Evolutionary conservation across 768 basidiomycete species (phyloP), one percentile per base, ranked within the genome.

Genomic region (Boletus patriciae): DNA sequence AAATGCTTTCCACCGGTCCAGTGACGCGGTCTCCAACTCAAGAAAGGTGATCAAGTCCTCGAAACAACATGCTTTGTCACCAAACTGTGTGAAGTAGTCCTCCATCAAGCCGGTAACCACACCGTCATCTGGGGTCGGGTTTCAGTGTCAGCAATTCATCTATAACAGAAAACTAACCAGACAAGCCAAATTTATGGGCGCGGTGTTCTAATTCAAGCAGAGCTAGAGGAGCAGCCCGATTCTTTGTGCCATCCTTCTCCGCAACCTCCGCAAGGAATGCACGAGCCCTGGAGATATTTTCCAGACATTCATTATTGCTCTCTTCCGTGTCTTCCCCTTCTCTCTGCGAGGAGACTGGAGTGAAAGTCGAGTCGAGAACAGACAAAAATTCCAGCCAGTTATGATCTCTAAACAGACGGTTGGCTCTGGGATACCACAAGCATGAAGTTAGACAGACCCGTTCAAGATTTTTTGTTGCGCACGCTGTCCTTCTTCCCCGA

Each of bases 371-470:
- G 58, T 93, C 86, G 6, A 93, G 71, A 21, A 92, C 72, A 7
- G 90, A 81, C 42, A 90, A 69, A 67, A 93, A 92, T 64, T 92
- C 90, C 6, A 90, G 76, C 92, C 92, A 94, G 64, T 93, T 93
- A 37, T 90, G 86, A 64, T 93, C 88, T 37, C 91, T 83, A 52
- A n/a, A 65, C 11, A 31, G 43, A 59, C 21, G 1, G 31, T 85
- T 43, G 55, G 46, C 13, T 43, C 18, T 54, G 15, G 37, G 64
- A 36, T 18, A 37, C 41, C 34, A 57, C 46, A 43, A 44, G n/a
- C 9, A 50, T n/a, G 50, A 8, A 38, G 34, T 43, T 31, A 6
- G 31, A 69, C 83, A 59, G 46, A 88, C 88, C 80, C 81, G 52
- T 88, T 82, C 41, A 70, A 57, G 47, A 90, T 88, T 50, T 79